Conservation (phyloP, 176 grass and related monocot species). For the Juncus inflexus region DNA sequence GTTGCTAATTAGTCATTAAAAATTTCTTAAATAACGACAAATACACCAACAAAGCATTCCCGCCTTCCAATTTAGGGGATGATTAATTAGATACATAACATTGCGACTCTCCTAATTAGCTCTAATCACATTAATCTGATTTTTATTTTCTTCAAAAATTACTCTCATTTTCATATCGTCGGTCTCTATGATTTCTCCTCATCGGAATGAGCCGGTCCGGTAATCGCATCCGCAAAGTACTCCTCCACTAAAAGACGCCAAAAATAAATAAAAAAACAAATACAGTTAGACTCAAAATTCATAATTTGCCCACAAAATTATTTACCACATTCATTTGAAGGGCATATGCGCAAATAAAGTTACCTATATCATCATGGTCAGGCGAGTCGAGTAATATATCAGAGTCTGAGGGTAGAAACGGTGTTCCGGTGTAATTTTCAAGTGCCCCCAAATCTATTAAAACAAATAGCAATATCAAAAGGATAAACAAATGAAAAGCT, state of each 20-base stretch:
- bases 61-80: not conserved
- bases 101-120: conserved; percentile 8
- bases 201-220: conserved; percentile 63
- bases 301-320: too few relatives aligned
- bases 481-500: not conserved
- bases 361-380: conserved; percentile 92
- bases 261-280: not conserved
- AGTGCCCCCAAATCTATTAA: conserved; percentile 74
- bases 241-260: conserved; percentile 53
- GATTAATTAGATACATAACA: conserved; percentile 16
- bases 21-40: conserved; percentile 44
- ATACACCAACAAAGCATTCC: conserved; percentile 23
- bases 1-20: conserved; percentile 37
- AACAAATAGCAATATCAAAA: too few relatives aligned
- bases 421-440: conserved; percentile 78
- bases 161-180: not conserved
- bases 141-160: conserved; percentile 11
- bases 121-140: conserved; percentile 10
- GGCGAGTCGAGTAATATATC: conserved; percentile 89
- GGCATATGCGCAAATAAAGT: not conserved
- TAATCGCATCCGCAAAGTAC: conserved; percentile 81
- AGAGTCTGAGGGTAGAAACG: conserved; percentile 84
- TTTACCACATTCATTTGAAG: not conserved
- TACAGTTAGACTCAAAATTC: too few relatives aligned
- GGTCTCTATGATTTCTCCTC: conserved; percentile 64